Evolutionary conservation across 1,139 yeast species (phyloP).

Genomic region (Suhomyces taliae): DNA sequence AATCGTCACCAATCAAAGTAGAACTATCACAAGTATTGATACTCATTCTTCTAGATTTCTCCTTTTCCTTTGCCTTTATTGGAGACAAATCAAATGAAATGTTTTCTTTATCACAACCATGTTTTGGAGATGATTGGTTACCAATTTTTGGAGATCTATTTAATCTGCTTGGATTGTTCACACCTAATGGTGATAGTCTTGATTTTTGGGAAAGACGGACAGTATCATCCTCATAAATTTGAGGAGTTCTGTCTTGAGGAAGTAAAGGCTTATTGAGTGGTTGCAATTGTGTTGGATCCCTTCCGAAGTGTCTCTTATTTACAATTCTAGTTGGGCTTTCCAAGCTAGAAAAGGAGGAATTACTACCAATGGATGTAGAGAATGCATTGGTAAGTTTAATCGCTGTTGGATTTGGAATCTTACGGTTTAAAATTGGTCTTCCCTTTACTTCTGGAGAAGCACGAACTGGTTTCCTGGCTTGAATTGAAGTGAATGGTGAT

Average conservation of each 20-base stretch:
- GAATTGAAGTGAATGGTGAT: constrained; percentile 4
- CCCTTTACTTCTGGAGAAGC: neutral
- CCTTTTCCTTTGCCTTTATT: constrained; percentile 17
- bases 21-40: constrained; percentile 35
- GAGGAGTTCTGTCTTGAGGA: constrained; percentile 3
- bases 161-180: constrained; percentile 7
- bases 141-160: constrained; percentile 1
- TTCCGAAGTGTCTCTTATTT: neutral
- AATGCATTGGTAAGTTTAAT: constrained; percentile 22
- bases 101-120: constrained; percentile 10
- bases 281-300: constrained; percentile 17
- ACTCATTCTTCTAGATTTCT: constrained; percentile 18
- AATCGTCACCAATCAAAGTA: constrained; percentile 44
- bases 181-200: constrained; percentile 17
- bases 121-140: constrained; percentile 7
- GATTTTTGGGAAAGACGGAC: neutral
- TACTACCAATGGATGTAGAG: constrained; percentile 11
- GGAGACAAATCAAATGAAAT: constrained; percentile 22
- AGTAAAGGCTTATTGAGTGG: constrained; percentile 35
- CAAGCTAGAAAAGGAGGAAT: constrained; percentile 12
- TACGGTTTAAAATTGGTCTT: constrained; percentile 1
- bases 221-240: constrained; percentile 7
- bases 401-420: constrained; percentile 16
- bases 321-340: constrained; percentile 20
- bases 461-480: neutral